Evolutionary conservation across 78 protist species (phyloP).

Genomic region (Pigoraptor vietnamica): DNA sequence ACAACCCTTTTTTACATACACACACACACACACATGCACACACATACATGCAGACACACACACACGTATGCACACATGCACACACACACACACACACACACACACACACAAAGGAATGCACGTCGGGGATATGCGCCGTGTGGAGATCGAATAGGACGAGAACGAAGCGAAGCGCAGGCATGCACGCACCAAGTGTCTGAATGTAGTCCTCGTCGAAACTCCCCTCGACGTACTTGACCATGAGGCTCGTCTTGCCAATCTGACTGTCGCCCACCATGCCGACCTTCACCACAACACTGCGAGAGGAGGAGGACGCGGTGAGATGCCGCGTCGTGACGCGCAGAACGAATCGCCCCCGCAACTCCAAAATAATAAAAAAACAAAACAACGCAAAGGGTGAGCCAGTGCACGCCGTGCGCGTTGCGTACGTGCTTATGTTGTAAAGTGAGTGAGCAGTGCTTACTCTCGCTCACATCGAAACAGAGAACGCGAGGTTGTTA

Average conservation of each 20-base stretch:
- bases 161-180: neutral
- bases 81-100: neutral
- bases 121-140: neutral
- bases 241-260: constrained; percentile 91
- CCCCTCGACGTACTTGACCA: constrained; percentile 94
- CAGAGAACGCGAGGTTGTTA: no score
- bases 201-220: constrained; percentile 92
- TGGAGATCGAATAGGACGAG: no score
- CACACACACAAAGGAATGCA: neutral
- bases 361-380: no score
- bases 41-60: neutral
- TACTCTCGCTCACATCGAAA: no score
- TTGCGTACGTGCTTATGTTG: no score
- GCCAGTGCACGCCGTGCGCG: no score
- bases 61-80: neutral
- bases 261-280: constrained; percentile 94
- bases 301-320: neutral
- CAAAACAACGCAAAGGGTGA: no score
- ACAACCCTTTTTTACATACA: neutral
- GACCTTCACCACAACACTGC: constrained; percentile 80
- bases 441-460: no score
- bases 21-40: neutral
- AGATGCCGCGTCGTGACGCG: no score
- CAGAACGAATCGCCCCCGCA: no score
- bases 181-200: constrained; percentile 91